phyloP scores from a whole-genome alignment of 139 green algal species.

The Chlamydomonas sp. region DNA sequence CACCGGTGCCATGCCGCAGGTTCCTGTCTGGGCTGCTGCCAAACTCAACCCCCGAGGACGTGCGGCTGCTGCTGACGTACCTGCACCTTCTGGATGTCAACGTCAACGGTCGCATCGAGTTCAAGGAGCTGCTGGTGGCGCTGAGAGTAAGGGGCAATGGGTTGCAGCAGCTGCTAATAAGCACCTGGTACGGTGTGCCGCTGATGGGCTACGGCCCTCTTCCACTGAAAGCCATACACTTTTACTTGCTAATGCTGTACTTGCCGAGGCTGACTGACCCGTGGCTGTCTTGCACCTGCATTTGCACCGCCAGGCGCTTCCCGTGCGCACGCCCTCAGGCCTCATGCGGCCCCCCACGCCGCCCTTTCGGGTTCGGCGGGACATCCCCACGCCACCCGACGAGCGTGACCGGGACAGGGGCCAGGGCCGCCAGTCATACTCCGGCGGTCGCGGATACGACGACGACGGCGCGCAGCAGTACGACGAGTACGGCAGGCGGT shows the following conservation, averaged over 20 bases:
- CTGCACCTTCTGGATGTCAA: conserved; percentile 44
- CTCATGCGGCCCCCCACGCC: conserved; percentile 11
- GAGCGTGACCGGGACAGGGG: neutral
- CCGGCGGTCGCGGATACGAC: neutral
- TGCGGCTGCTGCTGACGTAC: conserved; percentile 41
- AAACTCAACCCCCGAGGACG: neutral
- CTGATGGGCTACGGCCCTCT: no score
- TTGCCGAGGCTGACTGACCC: neutral
- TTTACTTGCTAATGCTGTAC: neutral
- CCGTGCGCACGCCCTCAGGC: neutral
- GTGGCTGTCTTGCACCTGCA: neutral
- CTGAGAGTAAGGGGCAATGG: conserved; percentile 2
- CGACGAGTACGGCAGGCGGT: neutral
- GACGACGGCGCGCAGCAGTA: neutral
- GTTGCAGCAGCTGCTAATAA: no score
- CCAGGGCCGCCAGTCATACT: neutral
- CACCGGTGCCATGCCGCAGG: neutral
- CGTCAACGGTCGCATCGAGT: conserved; percentile 29
- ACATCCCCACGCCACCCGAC: neutral
- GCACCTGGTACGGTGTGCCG: no score
- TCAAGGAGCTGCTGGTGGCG: conserved; percentile 37
- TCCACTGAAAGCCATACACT: no score
- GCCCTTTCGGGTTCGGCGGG: neutral
- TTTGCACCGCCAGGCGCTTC: conserved; percentile 3
- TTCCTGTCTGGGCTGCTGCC: conserved; percentile 49